Percentiles rank a stretch among this genome's conserved stretches.
Evolutionary conservation across 108 stramenopile genomes (phyloP).

Genomic region (Nitzschia sp.): DNA sequence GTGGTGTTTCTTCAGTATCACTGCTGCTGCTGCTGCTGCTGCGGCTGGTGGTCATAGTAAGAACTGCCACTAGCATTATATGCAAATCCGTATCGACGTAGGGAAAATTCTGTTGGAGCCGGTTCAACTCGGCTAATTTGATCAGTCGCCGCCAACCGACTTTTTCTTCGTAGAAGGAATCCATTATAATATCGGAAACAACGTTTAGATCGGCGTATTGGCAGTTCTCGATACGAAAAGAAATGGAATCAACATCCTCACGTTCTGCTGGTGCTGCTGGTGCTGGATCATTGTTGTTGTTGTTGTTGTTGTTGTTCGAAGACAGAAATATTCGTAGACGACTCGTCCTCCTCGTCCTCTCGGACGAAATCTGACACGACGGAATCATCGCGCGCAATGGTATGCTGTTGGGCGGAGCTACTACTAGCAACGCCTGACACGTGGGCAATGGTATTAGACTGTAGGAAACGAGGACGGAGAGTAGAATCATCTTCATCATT

Average conservation of each 20-base stretch:
- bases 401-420: not conserved
- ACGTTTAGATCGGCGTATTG: constrained; percentile 28
- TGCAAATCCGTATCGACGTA: constrained; percentile 41
- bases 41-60: not conserved
- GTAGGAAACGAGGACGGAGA: too few relatives aligned
- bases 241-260: not conserved
- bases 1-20: not conserved
- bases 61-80: constrained; percentile 40
- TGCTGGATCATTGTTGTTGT: not conserved
- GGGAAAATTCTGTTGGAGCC: constrained; percentile 56
- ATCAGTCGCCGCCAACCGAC: constrained; percentile 21
- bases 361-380: not conserved
- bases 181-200: constrained; percentile 42
- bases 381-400: not conserved
- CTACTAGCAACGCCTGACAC: not conserved
- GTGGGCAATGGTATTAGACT: too few relatives aligned
- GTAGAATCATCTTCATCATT: too few relatives aligned
- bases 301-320: not conserved
- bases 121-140: constrained; percentile 45
- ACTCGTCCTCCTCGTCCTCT: not conserved
- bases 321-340: not conserved
- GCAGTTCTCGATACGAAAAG: constrained; percentile 16
- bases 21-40: constrained; percentile 1
- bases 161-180: constrained; percentile 43
- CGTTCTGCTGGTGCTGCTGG: not conserved